Evolutionary conservation across 2,329 filamentous ascomycete species (phyloP).

Genomic region (Venturiaceae sp.): DNA sequence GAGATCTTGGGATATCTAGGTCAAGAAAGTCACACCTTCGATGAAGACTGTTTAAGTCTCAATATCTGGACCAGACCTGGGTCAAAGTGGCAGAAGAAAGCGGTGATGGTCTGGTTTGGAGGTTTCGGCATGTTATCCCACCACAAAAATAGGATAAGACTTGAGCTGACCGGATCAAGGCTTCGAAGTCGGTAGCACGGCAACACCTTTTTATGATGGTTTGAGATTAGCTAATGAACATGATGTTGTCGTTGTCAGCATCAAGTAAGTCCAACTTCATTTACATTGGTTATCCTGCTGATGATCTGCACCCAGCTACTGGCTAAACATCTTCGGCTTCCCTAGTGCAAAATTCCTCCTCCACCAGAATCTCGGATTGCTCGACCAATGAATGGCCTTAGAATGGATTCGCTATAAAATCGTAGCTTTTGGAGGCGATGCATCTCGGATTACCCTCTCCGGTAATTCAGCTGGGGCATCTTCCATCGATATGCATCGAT

Average conservation of each 20-base stretch:
- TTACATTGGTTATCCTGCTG: neutral
- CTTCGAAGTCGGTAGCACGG: too few species aligned
- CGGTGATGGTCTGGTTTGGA: constrained; percentile 19
- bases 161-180: too few species aligned
- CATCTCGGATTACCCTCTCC: constrained; percentile 13
- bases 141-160: neutral
- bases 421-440: constrained; percentile 11
- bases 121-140: constrained; percentile 8
- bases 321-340: neutral
- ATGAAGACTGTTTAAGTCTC: too few species aligned
- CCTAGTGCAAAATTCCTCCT: constrained; percentile 16
- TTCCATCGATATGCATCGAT: constrained; percentile 5
- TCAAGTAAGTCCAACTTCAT: neutral
- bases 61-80: constrained; percentile 14
- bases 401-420: constrained; percentile 15
- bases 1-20: too few species aligned
- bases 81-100: neutral
- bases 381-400: constrained; percentile 14
- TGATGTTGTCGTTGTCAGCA: constrained; percentile 4
- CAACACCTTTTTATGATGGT: too few species aligned
- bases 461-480: constrained; percentile 12
- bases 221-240: neutral
- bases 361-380: constrained; percentile 10
- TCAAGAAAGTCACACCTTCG: too few species aligned
- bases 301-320: neutral